A percentile compares a stretch with the other conserved stretches of the same genome.
These are phyloP conservation scores for Aspergillus tubingensis DNA, from an alignment of 2,329 filamentous ascomycete genomes.

Conservation along the genomic window DNA sequence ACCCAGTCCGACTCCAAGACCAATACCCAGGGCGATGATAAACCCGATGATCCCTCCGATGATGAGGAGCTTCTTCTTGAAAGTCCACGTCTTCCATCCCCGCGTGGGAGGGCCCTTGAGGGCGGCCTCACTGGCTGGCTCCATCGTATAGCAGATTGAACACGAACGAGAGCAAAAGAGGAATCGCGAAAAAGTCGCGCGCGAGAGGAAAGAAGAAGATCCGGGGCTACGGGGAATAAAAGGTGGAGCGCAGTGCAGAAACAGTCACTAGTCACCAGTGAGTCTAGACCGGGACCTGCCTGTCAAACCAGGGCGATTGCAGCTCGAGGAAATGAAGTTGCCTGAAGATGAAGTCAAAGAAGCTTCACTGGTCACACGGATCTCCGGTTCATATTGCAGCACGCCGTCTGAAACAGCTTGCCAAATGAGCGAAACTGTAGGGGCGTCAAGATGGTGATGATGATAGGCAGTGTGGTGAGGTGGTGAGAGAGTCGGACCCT, in stretches of 20 bases:
- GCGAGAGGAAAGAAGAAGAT: conserved; percentile 2
- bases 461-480: not conserved
- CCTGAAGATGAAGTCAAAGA: not conserved
- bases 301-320: not conserved
- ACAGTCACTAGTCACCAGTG: not conserved
- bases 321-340: not conserved
- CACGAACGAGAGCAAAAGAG: not conserved
- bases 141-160: conserved; percentile 14
- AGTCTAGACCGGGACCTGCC: not conserved
- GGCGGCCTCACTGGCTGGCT: conserved; percentile 13
- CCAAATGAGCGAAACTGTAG: not conserved
- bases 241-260: not conserved
- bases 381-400: conserved; percentile 3
- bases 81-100: conserved; percentile 32
- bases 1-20: conserved; percentile 58
- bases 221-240: conserved; percentile 5
- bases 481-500: conserved; percentile 1
- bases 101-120: conserved; percentile 20
- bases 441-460: not conserved
- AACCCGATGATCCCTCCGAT: conserved; percentile 24
- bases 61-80: conserved; percentile 38
- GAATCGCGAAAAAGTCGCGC: not conserved
- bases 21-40: conserved; percentile 55
- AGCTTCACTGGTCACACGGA: conserved; percentile 6
- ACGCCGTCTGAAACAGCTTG: not conserved